Conservation (phyloP, 257 asterid genomes). For the Nicotiana noctiflora region DNA sequence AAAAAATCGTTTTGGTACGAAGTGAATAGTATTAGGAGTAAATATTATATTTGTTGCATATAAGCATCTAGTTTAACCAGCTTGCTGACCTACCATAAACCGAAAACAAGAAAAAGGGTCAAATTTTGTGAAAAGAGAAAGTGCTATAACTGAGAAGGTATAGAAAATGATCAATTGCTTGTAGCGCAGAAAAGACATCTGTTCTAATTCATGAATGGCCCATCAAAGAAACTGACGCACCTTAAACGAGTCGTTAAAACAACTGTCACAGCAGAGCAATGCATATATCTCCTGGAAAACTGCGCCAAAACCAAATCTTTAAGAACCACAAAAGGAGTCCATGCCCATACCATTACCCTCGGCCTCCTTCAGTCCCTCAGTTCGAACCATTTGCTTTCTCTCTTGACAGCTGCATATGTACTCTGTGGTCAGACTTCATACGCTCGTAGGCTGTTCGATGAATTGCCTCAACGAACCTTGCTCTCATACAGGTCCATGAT, state of each 20-base stretch:
- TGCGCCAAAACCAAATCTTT: constrained; percentile 60
- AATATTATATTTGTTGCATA: no score
- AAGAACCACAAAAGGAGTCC: constrained; percentile 51
- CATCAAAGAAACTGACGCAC: constrained; percentile 36
- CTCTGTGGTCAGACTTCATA: constrained; percentile 33
- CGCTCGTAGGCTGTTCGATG: constrained; percentile 59
- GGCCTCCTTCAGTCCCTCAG: constrained; percentile 35
- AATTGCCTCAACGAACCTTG: constrained; percentile 49
- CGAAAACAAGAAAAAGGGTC: no score
- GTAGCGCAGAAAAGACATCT: neutral
- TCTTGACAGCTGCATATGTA: constrained; percentile 48
- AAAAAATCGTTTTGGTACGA: neutral
- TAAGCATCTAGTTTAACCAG: no score
- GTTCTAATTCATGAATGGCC: constrained; percentile 29
- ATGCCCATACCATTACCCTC: constrained; percentile 48
- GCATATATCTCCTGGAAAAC: constrained; percentile 53
- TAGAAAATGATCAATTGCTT: neutral
- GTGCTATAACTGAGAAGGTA: no score
- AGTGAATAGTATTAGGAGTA: neutral
- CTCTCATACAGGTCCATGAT: constrained; percentile 61
- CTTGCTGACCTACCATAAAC: no score
- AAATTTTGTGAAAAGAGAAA: no score
- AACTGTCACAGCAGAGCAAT: constrained; percentile 24
- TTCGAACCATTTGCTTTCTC: constrained; percentile 46
- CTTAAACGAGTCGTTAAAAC: constrained; percentile 15